phyloP scores from a whole-genome alignment of 192 early-diverging fungal species.

The Linnemannia exigua region DNA sequence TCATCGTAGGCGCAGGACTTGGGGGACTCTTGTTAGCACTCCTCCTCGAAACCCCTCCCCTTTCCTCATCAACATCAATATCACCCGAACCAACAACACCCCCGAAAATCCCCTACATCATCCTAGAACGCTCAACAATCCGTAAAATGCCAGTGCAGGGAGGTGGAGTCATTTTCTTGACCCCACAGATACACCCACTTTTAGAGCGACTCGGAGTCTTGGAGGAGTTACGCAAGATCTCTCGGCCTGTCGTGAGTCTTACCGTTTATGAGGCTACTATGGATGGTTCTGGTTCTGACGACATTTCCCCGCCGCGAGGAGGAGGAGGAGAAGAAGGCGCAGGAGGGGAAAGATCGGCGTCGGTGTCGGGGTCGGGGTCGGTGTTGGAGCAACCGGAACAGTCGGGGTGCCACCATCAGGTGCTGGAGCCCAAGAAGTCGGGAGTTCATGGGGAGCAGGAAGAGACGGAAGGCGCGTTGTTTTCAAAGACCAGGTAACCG shows the following conservation, averaged over 20 bases:
- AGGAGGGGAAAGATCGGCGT: too few species aligned
- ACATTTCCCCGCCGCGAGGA: neutral
- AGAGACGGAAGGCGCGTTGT: neutral
- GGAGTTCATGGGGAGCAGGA: neutral
- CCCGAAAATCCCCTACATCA: slow-evolving; percentile 6
- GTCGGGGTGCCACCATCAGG: too few species aligned
- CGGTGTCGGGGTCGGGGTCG: neutral
- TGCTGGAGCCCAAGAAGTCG: neutral
- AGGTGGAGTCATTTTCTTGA: slow-evolving; percentile 30
- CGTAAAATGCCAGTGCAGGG: slow-evolving; percentile 37
- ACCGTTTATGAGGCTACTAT: slow-evolving; percentile 8
- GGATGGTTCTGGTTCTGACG: neutral
- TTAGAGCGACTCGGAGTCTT: slow-evolving; percentile 28
- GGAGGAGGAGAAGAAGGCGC: neutral
- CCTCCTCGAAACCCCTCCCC: neutral
- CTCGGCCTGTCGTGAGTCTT: slow-evolving; percentile 16
- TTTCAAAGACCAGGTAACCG: neutral
- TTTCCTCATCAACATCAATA: neutral
- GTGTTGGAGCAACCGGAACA: neutral
- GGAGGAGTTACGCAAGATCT: neutral
- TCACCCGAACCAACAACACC: neutral
- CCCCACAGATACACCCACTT: slow-evolving; percentile 41
- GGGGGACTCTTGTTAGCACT: neutral
- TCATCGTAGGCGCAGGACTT: slow-evolving; percentile 2
- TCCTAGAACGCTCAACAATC: slow-evolving; percentile 21